Percentiles rank a stretch among this genome's conserved stretches.
Evolutionary conservation across 1,284 basidiomycete genomes (phyloP).

Genomic region (Cerrena zonata): DNA sequence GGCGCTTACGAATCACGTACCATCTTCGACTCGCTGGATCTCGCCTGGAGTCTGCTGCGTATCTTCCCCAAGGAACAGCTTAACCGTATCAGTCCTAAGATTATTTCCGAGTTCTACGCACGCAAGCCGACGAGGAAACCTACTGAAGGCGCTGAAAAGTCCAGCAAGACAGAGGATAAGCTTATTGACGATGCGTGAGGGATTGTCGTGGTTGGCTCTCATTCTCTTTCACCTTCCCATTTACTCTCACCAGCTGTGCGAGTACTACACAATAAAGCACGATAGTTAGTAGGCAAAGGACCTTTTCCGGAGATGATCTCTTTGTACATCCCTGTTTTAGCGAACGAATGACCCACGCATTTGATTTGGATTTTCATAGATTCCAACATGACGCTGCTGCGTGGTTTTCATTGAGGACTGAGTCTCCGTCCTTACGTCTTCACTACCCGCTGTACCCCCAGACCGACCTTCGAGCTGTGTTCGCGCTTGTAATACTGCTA

Average conservation of each 20-base stretch:
- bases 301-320: neutral
- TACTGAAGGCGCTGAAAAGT: constrained; percentile 46
- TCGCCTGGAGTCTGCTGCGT: constrained; percentile 93
- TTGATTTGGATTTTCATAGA: neutral
- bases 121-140: constrained; percentile 69
- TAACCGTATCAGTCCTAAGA: constrained; percentile 91
- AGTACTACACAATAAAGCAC: neutral
- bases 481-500: too few relatives aligned
- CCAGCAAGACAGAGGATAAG: constrained; percentile 45
- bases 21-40: constrained; percentile 95
- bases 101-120: constrained; percentile 80
- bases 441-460: neutral
- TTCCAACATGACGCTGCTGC: neutral
- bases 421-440: neutral
- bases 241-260: too few relatives aligned
- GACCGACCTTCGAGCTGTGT: neutral
- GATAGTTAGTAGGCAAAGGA: neutral
- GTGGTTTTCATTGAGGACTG: neutral
- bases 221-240: neutral
- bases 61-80: constrained; percentile 99
- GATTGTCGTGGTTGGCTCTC: neutral
- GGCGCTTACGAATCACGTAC: constrained; percentile 93
- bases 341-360: neutral
- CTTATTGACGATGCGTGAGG: constrained; percentile 48
- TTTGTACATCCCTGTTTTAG: neutral